Evolutionary conservation across 1,284 basidiomycete species (phyloP), one percentile per base, ranked within the genome.

Genomic region (Marasmius sp.): DNA sequence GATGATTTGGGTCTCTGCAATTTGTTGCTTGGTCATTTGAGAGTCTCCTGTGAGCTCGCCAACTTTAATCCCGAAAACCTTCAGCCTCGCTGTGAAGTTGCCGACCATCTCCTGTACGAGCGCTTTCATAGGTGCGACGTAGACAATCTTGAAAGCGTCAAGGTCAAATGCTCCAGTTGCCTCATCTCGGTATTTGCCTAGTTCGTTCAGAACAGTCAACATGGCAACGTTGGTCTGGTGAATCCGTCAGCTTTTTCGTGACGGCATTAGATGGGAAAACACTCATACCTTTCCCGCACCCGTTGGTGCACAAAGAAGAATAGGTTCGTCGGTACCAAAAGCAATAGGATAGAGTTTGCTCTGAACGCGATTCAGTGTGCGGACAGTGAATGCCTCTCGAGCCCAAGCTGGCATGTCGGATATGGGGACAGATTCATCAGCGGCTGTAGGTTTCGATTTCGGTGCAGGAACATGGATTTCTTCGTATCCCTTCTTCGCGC

Each of bases 81-180:
- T 82, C 45, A 99, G 87, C 5, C 97, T 91, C n/a, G 86, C 81
- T 58, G 84, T 83, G 71, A 98, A 98, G 70, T 95, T 97, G 67
- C 93, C 92, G 62, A 98, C 95, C 89, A 97, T 96, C 75, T 98
- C 95, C 74, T 97, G 95, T 0, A 98, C 95, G 60, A 98, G 85
- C 1, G 95, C 96, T 75, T 98, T 99, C 97, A 99, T 99, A 1
- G 97, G 97, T 0, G 97, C 97, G 56, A 99, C 89, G 74, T 99
- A 99, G 67, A 99, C 91, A 64, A 98, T 94, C 80, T 99, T 99
- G 87, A 98, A 98, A 0, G 91, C 81, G 67, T 93, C 89, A 38
- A 95, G 83, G 71, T 97, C 94, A 71, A 98, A 93, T n/a, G 80
- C 73, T 54, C 94, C 95, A 0, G 93, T 93, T 10, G 81, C 82